These are phyloP conservation scores for Globisporangium paddicum DNA, from an alignment of 352 stramenopile species.

Conservation along the genomic window DNA sequence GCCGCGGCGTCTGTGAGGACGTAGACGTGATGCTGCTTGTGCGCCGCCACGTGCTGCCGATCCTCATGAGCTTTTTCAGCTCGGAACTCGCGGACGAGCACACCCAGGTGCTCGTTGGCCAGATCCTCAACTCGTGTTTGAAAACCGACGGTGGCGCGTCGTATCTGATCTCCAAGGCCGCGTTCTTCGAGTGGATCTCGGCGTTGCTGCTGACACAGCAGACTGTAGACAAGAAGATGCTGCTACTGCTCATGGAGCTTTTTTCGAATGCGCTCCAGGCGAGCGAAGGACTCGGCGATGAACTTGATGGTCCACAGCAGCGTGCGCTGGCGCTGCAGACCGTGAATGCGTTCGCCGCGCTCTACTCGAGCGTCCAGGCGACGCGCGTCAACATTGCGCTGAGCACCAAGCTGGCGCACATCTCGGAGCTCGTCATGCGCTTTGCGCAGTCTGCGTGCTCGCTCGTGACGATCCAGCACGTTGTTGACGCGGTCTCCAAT, in stretches of 20 bases:
- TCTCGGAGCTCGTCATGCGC: conserved; percentile 27
- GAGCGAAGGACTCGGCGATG: conserved; percentile 10
- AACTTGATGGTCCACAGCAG: conserved; percentile 35
- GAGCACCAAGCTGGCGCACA: conserved; percentile 16
- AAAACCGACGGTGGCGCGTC: conserved; percentile 37
- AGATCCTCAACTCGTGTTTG: conserved; percentile 50
- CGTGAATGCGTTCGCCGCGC: conserved; percentile 36
- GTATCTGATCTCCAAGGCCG: conserved; percentile 61
- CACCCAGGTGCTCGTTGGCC: conserved; percentile 63
- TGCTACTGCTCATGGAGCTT: conserved; percentile 38
- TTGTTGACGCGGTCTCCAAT: conserved; percentile 14
- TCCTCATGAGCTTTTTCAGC: conserved; percentile 78
- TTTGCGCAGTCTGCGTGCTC: conserved; percentile 31
- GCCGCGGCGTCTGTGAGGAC: conserved; percentile 62
- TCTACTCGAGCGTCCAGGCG: conserved; percentile 14
- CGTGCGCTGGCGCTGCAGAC: conserved; percentile 29
- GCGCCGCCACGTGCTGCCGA: conserved; percentile 73
- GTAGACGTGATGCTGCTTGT: conserved; percentile 63
- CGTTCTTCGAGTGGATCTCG: conserved; percentile 58
- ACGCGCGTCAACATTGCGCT: conserved; percentile 7
- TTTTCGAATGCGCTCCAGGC: conserved; percentile 28
- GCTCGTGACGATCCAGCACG: conserved; percentile 27
- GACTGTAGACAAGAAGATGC: conserved; percentile 2
- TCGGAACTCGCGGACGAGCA: conserved; percentile 76
- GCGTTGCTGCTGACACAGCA: conserved; percentile 27